Conservation (phyloP, 768 basidiomycete species). For the Chlorophyllum brunneum region DNA sequence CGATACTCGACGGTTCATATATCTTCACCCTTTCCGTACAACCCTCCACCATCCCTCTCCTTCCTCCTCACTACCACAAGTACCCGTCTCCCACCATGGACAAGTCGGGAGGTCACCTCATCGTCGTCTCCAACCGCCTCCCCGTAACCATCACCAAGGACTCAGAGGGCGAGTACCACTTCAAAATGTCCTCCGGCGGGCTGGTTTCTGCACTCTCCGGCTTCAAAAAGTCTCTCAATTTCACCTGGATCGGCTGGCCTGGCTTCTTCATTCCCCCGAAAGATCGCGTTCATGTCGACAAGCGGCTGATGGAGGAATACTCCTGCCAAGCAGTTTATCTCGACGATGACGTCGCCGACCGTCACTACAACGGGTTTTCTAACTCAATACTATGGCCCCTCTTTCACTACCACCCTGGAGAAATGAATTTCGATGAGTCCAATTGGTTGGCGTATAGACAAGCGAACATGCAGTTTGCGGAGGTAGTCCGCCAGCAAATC, state of each 20-base stretch:
- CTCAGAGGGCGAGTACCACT: slow-evolving; percentile 89
- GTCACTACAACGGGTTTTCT: slow-evolving; percentile 97
- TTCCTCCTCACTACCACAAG: background rate
- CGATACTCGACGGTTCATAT: slow-evolving; percentile 14
- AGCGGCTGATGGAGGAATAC: slow-evolving; percentile 90
- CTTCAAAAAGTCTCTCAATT: slow-evolving; percentile 96
- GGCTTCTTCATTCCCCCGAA: slow-evolving; percentile 91
- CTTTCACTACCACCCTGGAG: slow-evolving; percentile 99
- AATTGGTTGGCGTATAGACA: slow-evolving; percentile 98
- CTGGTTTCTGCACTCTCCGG: slow-evolving; percentile 96
- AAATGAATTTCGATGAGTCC: slow-evolving; percentile 99
- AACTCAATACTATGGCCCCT: slow-evolving; percentile 99
- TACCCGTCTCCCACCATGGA: slow-evolving; percentile 21
- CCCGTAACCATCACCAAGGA: slow-evolving; percentile 96
- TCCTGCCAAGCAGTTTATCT: slow-evolving; percentile 98
- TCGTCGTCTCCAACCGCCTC: slow-evolving; percentile 94
- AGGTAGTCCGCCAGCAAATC: slow-evolving; percentile 77
- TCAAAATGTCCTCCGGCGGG: slow-evolving; percentile 98
- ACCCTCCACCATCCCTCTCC: background rate
- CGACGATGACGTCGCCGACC: slow-evolving; percentile 96
- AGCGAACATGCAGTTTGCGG: slow-evolving; percentile 93
- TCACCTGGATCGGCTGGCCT: slow-evolving; percentile 98
- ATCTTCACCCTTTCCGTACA: slow-evolving; percentile 19
- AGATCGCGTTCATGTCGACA: slow-evolving; percentile 89
- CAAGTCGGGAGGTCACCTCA: slow-evolving; percentile 59